phyloP scores from a whole-genome alignment of 768 basidiomycete genomes.

The Phallus indusiatus region DNA sequence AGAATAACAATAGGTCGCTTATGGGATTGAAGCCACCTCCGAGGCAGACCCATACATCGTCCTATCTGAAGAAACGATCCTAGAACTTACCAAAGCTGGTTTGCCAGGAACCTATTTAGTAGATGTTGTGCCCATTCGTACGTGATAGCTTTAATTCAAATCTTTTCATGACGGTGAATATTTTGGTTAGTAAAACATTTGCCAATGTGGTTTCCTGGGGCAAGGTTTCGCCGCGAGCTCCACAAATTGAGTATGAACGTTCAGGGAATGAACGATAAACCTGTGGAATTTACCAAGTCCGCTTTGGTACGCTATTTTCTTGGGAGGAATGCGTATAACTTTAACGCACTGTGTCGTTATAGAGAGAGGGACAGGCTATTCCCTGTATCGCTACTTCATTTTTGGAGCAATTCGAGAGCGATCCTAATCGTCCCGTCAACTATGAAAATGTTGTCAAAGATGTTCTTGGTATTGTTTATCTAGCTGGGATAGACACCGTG shows the following conservation, averaged over 20 bases:
- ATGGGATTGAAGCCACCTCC: slow-evolving; percentile 11
- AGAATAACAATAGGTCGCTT: slow-evolving; percentile 11
- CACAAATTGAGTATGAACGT: neutral
- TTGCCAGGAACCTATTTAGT: slow-evolving; percentile 10
- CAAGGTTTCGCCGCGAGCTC: neutral
- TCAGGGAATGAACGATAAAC: neutral
- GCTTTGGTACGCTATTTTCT: neutral
- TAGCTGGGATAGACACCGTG: neutral
- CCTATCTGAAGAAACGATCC: slow-evolving; percentile 10
- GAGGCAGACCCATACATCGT: slow-evolving; percentile 11
- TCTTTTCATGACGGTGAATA: neutral
- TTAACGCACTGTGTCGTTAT: neutral
- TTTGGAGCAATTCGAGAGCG: neutral
- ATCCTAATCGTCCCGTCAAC: neutral
- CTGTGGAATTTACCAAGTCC: neutral
- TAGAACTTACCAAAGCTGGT: neutral
- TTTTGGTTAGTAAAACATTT: slow-evolving; percentile 13
- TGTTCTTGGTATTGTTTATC: neutral
- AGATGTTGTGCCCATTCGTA: slow-evolving; percentile 8
- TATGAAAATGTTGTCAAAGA: neutral
- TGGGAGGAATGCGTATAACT: neutral
- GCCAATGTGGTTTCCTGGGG: slow-evolving; percentile 15
- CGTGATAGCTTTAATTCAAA: neutral
- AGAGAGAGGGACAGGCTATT: neutral
- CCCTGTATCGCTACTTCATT: neutral